Conservation (phyloP, 257 asterid species). For the Lavandula angustifolia region DNA sequence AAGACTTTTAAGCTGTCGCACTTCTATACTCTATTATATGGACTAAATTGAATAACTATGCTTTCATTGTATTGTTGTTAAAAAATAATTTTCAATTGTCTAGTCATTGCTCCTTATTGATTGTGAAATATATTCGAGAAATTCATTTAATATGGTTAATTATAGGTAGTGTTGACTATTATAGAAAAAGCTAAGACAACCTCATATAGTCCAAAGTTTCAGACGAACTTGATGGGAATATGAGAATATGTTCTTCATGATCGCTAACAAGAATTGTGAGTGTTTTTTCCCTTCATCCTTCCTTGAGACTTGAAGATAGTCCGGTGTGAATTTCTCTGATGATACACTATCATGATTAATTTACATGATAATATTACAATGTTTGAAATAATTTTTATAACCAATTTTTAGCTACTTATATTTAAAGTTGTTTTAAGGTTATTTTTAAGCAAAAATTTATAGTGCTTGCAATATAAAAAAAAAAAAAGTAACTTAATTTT, state of each 20-base stretch:
- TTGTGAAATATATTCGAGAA: constrained; percentile 10
- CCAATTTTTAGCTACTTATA: too few relatives aligned
- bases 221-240: constrained; percentile 15
- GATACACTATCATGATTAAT: too few relatives aligned
- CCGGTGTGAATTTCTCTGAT: too few relatives aligned
- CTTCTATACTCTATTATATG: too few relatives aligned
- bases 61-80: background rate
- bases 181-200: constrained; percentile 22
- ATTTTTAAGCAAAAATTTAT: too few relatives aligned
- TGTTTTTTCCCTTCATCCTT: background rate
- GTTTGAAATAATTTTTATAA: too few relatives aligned
- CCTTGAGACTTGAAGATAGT: background rate
- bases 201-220: constrained; percentile 24
- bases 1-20: too few relatives aligned
- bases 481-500: too few relatives aligned
- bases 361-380: too few relatives aligned
- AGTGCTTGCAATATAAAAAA: too few relatives aligned
- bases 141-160: background rate
- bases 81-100: background rate
- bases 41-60: constrained; percentile 11
- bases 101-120: background rate
- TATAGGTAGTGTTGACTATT: background rate
- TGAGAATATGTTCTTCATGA: constrained; percentile 18
- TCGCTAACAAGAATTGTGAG: background rate
- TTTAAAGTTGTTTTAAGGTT: too few relatives aligned